Percentiles rank a stretch among this genome's conserved stretches.
Evolutionary conservation across 495 filamentous ascomycete genomes (phyloP).

Genomic region (Eremomyces bilateralis): DNA sequence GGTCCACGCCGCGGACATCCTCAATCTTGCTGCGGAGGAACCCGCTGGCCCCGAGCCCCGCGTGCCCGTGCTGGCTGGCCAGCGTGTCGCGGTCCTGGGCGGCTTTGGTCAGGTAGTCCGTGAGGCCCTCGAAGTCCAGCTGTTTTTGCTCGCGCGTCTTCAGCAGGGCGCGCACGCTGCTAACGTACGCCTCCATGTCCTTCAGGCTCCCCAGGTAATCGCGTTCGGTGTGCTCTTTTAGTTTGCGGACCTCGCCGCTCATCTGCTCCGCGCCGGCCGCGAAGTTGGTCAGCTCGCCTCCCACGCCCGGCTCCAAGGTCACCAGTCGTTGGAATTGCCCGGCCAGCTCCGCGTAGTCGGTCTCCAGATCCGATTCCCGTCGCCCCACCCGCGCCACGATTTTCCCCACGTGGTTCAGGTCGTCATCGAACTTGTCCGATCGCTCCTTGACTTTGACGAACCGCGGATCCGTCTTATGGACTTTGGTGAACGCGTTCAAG

Average conservation of each 20-base stretch:
- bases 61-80: constrained; percentile 34
- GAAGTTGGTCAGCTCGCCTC: constrained; percentile 59
- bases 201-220: constrained; percentile 78
- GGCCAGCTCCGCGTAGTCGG: constrained; percentile 72
- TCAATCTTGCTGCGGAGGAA: constrained; percentile 92
- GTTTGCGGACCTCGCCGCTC: constrained; percentile 40
- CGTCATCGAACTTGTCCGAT: constrained; percentile 86
- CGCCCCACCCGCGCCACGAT: constrained; percentile 75
- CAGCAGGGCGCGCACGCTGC: constrained; percentile 62
- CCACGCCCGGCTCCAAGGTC: constrained; percentile 71
- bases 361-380: constrained; percentile 70
- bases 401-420: constrained; percentile 81
- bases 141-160: constrained; percentile 95
- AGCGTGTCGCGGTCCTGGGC: constrained; percentile 74
- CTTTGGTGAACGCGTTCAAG: constrained; percentile 90
- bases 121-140: constrained; percentile 87
- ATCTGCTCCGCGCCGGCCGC: constrained; percentile 71
- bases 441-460: constrained; percentile 90
- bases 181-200: constrained; percentile 85
- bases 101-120: constrained; percentile 82
- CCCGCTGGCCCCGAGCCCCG: constrained; percentile 43
- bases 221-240: constrained; percentile 87
- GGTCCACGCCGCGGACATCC: constrained; percentile 89
- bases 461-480: constrained; percentile 82
- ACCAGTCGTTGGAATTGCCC: constrained; percentile 87